Base-by-base conservation (phyloP, 1,284 basidiomycete genomes). In the Ganoderma sinense region DNA sequence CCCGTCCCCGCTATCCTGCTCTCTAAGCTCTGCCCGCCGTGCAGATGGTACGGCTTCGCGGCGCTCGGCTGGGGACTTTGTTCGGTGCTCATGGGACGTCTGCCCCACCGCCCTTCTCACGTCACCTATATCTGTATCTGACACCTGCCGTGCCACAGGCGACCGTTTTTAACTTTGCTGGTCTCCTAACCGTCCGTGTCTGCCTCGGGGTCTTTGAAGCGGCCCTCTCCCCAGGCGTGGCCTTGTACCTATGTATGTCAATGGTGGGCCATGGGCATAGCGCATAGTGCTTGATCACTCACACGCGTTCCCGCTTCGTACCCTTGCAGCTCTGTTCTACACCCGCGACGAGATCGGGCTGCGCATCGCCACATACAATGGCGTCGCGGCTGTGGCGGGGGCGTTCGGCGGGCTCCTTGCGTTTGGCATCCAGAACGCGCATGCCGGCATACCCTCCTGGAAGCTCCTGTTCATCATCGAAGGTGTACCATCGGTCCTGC, bases 321-420 rank as follows among this genome's bases (percentile, higher is more conserved):
- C 40, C 41, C 31, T 51, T 36, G 18, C 73, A 93, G 91, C 92
- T 0, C 86, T 92, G 68, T 94, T 91, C 78, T 94, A 94, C 79
- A 94, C 92, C 10, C 92, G 89, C 74, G 78, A 84, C 7, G 92
- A 94, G 79, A 86, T 92, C 73, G 93, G 92, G 18, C 79, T 91
- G 63, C 86, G 92, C 78, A 85, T 94, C 80, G 92, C 91, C 3
- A 87, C 89, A 76, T 94, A 91, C 90, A 93, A 93, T 74, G 91
- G 91, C 11, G 93, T 93, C 75, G 92, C 92, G 26, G 91, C 92
- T 2, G 89, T 93, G 11, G 91, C 93, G 43, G 92, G 93, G 26
- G 92, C 92, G 16, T 94, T 94, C 69, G 91, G 92, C 26, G 93
- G 93, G 26, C 81, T 93, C n/a, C 85, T 94, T 53, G 92, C 92